Base-by-base conservation (phyloP, 2,329 filamentous ascomycete species). In the Lasiodiplodia hormozganensis region DNA sequence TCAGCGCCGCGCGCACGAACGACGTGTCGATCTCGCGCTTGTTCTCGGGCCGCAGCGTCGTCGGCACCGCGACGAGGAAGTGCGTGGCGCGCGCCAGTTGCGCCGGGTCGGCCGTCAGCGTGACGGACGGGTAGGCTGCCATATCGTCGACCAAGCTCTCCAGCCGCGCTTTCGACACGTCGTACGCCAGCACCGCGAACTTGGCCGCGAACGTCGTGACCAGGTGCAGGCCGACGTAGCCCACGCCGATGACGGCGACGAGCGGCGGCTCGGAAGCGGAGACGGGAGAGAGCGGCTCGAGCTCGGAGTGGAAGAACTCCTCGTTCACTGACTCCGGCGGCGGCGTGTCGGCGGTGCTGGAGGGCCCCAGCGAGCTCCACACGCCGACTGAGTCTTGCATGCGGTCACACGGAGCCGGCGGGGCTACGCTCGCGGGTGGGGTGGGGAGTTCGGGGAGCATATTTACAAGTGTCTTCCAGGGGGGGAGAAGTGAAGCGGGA, bases 41-140 rank as follows among this genome's bases (percentile, higher is more conserved):
- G 73, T 86, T 34, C 31, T 34, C 81, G 0, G 79, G 76, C 4
- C 78, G 77, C 8, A 87, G 77, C 1, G 85, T 79, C 0, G 85
- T 87, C 1, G 85, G 85, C 3, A 87, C 85, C 0, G 85, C 82
- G 69, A 87, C 84, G 43, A 87, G 81, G 67, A 86, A 85, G 73
- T 87, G 84, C 0, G 83, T 85, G 7, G 83, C 85, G 38, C 73
- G 70, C 3, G 74, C 71, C 16, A 87, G 77, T 14, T 81, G 77
- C 11, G 70, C 71, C 8, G 81, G 72, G 34, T 78, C 76, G 21
- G 75, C 76, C 1, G 84, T 84, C 71, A 85, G 80, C 4, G 72
- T 74, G 36, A 80, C 74, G 25, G 74, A 76, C 16, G 56, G 70
- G 60, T 62, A 79, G 76, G 14, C 76, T 71, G 36, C 74, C 64